A percentile compares a stretch with the other conserved stretches of the same genome.
Conservation (phyloP, 1,139 yeast species). For the Pneumocystis oryctolagi region DNA sequence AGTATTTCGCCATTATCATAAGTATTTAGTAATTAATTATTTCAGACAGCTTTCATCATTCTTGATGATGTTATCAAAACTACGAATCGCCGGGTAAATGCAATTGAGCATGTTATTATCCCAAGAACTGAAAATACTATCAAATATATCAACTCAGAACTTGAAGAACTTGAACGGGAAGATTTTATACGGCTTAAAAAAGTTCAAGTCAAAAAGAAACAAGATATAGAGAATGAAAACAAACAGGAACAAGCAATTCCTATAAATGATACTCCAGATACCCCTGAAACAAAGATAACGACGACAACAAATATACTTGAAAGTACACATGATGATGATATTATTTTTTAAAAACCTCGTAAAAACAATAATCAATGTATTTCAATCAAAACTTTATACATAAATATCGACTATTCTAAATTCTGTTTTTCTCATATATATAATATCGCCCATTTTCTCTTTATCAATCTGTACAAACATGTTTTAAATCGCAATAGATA, state of each 20-base stretch:
- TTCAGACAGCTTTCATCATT: slow-evolving; percentile 83
- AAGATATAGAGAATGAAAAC: slow-evolving; percentile 37
- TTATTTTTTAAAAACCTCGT: background rate
- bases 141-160: slow-evolving; percentile 79
- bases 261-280: background rate
- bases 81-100: slow-evolving; percentile 94
- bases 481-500: too few species aligned
- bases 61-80: slow-evolving; percentile 95
- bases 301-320: background rate
- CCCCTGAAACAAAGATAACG: background rate
- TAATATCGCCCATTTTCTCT: too few species aligned
- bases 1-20: background rate
- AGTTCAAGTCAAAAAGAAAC: slow-evolving; percentile 91
- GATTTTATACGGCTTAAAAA: slow-evolving; percentile 92
- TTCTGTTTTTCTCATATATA: too few species aligned
- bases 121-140: slow-evolving; percentile 96
- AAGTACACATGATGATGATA: background rate
- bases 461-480: too few species aligned
- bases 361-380: too few species aligned
- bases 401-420: too few species aligned
- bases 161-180: slow-evolving; percentile 95
- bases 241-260: slow-evolving; percentile 5
- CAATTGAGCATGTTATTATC: slow-evolving; percentile 94
- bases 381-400: too few species aligned
- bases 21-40: background rate